These are phyloP conservation scores for Solanum clarkiae DNA, from an alignment of 257 asterid genomes.

Conservation along the genomic window DNA sequence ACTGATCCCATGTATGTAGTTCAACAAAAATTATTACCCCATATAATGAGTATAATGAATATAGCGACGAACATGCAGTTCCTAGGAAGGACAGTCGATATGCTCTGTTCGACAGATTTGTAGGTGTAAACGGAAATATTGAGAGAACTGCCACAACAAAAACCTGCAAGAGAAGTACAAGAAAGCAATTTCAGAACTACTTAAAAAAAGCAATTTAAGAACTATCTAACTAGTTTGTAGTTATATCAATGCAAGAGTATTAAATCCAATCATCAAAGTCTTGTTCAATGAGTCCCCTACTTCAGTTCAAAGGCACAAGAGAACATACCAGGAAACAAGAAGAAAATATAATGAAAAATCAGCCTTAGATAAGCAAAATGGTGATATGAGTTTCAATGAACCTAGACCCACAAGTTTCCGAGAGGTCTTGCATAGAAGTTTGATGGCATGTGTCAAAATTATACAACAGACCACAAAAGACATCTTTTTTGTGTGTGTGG, in stretches of 20 bases:
- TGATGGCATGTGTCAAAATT: neutral
- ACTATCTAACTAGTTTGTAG: neutral
- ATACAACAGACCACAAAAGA: neutral
- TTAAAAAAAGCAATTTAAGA: neutral
- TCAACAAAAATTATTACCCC: constrained; percentile 52
- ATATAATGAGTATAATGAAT: constrained; percentile 60
- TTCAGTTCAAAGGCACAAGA: neutral
- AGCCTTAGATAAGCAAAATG: neutral
- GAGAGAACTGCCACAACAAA: constrained; percentile 72
- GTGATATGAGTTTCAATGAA: neutral
- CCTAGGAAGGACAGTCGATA: constrained; percentile 75
- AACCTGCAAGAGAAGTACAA: constrained; percentile 35
- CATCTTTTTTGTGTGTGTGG: neutral
- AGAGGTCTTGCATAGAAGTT: neutral
- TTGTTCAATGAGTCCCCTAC: neutral
- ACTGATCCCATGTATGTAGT: neutral
- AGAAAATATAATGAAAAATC: neutral
- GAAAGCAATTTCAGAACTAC: neutral
- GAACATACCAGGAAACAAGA: neutral
- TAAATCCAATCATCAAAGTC: neutral
- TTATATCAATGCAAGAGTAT: neutral
- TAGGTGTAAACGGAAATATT: constrained; percentile 62
- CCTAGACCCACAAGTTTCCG: neutral
- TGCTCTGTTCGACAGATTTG: constrained; percentile 62
- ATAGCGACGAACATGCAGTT: constrained; percentile 67